Conservation (phyloP, 225 moss, liverwort and hornwort genomes). For the Pseudoscleropodium purum region DNA sequence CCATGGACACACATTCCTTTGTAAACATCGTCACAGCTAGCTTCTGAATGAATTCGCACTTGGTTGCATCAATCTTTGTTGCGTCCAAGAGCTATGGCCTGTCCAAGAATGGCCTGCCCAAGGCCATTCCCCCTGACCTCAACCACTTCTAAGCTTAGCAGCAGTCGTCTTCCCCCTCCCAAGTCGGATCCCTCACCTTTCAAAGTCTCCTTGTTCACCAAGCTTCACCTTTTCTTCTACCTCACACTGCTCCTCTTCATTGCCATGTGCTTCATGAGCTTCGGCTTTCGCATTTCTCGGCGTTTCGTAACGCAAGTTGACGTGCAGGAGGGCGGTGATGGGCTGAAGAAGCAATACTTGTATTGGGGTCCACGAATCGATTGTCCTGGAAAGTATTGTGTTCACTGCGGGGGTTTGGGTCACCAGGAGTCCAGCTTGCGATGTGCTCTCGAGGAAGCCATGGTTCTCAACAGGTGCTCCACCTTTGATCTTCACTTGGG, state of each 20-base stretch:
- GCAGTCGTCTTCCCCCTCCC: not conserved
- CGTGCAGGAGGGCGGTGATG: not conserved
- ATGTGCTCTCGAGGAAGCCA: slow-evolving; percentile 53
- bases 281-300: not conserved
- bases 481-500: not conserved
- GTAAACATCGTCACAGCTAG: not conserved
- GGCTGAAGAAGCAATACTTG: slow-evolving; percentile 15
- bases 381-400: slow-evolving; percentile 47
- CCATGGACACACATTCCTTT: not conserved
- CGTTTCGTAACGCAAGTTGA: not conserved
- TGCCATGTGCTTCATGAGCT: slow-evolving; percentile 8
- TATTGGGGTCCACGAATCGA: slow-evolving; percentile 43
- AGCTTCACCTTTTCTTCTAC: not conserved
- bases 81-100: not conserved
- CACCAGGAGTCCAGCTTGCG: slow-evolving; percentile 65
- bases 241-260: slow-evolving; percentile 1
- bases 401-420: slow-evolving; percentile 46
- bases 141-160: not conserved
- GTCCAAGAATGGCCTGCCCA: not conserved
- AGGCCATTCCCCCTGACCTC: not conserved
- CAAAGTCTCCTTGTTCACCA: not conserved
- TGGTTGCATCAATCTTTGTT: not conserved
- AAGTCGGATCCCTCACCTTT: not conserved
- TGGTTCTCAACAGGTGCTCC: slow-evolving; percentile 39
- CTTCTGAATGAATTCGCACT: not conserved